Percentiles rank a stretch among this genome's conserved stretches.
Evolutionary conservation across 495 filamentous ascomycete genomes (phyloP).

Genomic region (Neurospora terricola): DNA sequence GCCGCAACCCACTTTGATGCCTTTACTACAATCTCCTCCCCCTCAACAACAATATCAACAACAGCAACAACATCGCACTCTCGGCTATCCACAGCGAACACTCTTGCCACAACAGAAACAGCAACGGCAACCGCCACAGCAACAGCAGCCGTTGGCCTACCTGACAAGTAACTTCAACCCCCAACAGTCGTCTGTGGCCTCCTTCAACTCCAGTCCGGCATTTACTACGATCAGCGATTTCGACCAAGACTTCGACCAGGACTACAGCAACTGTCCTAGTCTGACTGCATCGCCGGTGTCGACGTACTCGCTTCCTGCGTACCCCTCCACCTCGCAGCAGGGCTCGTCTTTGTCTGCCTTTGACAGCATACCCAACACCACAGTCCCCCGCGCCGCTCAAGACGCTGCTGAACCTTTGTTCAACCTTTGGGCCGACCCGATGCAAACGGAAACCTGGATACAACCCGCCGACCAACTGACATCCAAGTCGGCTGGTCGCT

Average conservation of each 20-base stretch:
- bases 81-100: neutral
- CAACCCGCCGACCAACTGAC: constrained; percentile 27
- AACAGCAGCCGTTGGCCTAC: neutral
- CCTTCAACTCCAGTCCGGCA: neutral
- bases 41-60: neutral
- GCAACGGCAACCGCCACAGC: neutral
- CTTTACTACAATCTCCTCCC: neutral
- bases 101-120: neutral
- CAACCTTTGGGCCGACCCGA: constrained; percentile 18
- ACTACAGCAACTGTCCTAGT: constrained; percentile 13
- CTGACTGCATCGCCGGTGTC: constrained; percentile 22
- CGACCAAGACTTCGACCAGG: constrained; percentile 15
- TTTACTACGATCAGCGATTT: constrained; percentile 4
- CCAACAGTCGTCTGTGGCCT: neutral
- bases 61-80: neutral
- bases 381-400: constrained; percentile 16
- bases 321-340: constrained; percentile 13
- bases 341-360: constrained; percentile 30
- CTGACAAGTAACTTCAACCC: neutral
- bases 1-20: neutral
- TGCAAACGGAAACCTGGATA: constrained; percentile 37
- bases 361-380: constrained; percentile 26
- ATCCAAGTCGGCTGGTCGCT: constrained; percentile 26
- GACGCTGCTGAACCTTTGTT: constrained; percentile 4
- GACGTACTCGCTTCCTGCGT: constrained; percentile 22